Base-by-base conservation (phyloP, 1,284 basidiomycete genomes). In the Tylopilus sp. region DNA sequence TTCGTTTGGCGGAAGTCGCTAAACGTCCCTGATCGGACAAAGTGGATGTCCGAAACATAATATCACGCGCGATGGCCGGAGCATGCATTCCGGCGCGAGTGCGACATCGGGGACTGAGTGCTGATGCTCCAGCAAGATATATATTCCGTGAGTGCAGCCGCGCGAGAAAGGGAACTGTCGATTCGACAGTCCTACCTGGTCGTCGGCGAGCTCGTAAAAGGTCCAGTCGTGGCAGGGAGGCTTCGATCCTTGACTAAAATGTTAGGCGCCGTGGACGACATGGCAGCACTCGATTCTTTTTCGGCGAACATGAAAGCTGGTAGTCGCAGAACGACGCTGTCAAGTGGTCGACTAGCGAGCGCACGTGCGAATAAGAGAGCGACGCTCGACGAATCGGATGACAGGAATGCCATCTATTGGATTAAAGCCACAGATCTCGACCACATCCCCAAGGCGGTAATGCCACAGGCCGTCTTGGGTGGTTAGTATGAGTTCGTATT, bases 401-500 rank as follows among this genome's bases (percentile, higher is more conserved):
- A 63, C 31, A 12, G 63, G 60, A 4, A 40, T 26, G 3, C 60
- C 63, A 40, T 55, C 55, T 2, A 10, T 35, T 3, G 59, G 40
- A 21, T 59, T 53, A 11, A 63, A 63, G 4, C 59, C 56, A 6
- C 41, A 38, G 26, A 65, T 45, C 40, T 61, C 51, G 28, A 65
- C 36, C 33, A 65, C 46, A 15, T 65, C 60, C 2, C 48, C 53
- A 1, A 59, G 40, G 21, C 54, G 49, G 46, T 63, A 64, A 5
- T 59, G 54, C 63, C 61, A 63, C n/a, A 63, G 18, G 15, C 61
- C 59, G 0, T 63, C 42, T 13, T 15, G n/a, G 0, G 60, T 59
- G 0, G 60, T 59, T 9, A 57, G 5, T 13, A 65, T 52, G 11
- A 54, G 11, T 34, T 62, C 60, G 8, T 62, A 65, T 15, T 10